Base-by-base conservation (phyloP, 257 asterid genomes). In the Haberlea rhodopensis region DNA sequence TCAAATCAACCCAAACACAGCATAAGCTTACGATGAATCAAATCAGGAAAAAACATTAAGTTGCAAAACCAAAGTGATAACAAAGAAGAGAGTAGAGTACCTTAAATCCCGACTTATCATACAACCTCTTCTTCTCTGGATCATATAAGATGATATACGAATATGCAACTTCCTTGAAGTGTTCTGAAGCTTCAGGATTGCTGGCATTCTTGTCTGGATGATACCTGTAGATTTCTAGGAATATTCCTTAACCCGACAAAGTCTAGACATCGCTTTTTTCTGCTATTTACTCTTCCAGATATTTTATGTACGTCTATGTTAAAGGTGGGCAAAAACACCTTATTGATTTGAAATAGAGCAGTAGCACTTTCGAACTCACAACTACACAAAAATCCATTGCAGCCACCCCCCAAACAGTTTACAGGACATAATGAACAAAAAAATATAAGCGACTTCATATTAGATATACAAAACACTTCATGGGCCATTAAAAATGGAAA, bases 151-250 rank as follows among this genome's bases (percentile, higher is more conserved):
- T 88, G 82, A 90, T 88, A 77, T 94, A 90, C 9, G 99, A 94
- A 82, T 90, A 94, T 67, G 99, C 99, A 72, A 94, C 99, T 82
- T 90, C 99, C 79, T 94, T 90, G 83, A 94, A 94, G 67, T 79
- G 95, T 65, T 90, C 99, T 34, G 99, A 86, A 57, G 99, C 99
- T 86, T 94, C 97, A 48, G 97, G 97, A 78, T 94, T 94, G 74
- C 80, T 88, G 43, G 91, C 96, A 83, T 90, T 90, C 84, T 94
- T 94, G 77, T 94, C 99, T 3, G 99, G 99, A 82, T 94, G 99
- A 82, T 94, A 94, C 83, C 99, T 94, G 87, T 70, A 60, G 70
- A 53, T 62, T 32, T 22, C 67, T 56, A 60, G 16, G 11, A 55
- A 37, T 69, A 63, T 40, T 66, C 32, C 62, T 67, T 60, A 53